phyloP scores from a whole-genome alignment of 306 rosid genomes.

The Rosa multiflora region DNA sequence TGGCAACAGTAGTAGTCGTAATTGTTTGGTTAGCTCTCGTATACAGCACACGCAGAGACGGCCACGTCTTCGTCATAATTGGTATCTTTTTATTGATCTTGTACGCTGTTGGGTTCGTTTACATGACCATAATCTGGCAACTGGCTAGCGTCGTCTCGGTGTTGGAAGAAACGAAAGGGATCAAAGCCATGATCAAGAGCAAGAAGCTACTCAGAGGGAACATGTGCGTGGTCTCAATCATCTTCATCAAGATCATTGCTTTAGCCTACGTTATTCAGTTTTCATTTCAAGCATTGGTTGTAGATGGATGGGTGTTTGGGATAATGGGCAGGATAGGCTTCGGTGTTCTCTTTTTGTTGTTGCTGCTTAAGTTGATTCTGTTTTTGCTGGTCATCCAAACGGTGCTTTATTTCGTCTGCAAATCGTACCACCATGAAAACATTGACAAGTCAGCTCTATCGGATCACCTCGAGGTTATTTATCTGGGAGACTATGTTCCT shows the following conservation, averaged over 20 bases:
- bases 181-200: conserved; percentile 73
- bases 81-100: neutral
- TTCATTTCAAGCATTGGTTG: conserved; percentile 41
- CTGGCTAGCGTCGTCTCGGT: conserved; percentile 65
- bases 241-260: conserved; percentile 24
- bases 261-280: conserved; percentile 9
- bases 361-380: conserved; percentile 39
- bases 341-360: conserved; percentile 43
- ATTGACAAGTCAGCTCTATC: conserved; percentile 73
- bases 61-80: neutral
- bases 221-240: conserved; percentile 28
- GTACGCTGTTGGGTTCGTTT: conserved; percentile 47
- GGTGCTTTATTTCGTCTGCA: conserved; percentile 78
- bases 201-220: conserved; percentile 58
- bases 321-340: conserved; percentile 16
- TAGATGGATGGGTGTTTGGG: conserved; percentile 29
- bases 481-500: conserved; percentile 61
- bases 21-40: conserved; percentile 2
- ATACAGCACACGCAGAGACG: no score
- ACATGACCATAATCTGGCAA: conserved; percentile 63
- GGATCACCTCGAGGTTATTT: conserved; percentile 60
- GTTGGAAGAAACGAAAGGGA: conserved; percentile 61
- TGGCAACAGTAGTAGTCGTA: neutral
- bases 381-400: conserved; percentile 59
- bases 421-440: conserved; percentile 78